phyloP scores from a whole-genome alignment of 495 filamentous ascomycete species.

The Lichina pygmaea region DNA sequence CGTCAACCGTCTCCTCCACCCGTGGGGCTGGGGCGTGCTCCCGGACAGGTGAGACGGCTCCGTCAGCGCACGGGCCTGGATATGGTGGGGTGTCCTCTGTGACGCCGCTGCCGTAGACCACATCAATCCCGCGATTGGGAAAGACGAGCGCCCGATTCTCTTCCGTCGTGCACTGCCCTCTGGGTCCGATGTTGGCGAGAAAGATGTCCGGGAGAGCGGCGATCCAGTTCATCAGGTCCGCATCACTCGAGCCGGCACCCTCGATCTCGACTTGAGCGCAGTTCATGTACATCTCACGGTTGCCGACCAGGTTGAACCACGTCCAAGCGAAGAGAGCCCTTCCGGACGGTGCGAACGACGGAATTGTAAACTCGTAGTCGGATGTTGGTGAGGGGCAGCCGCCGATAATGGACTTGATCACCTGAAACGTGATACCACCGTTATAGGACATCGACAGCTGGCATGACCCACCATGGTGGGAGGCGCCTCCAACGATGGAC shows the following conservation, averaged over 20 bases:
- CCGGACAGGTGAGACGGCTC: neutral
- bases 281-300: conserved; percentile 44
- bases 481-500: conserved; percentile 26
- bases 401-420: conserved; percentile 38
- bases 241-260: conserved; percentile 2
- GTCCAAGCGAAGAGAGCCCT: conserved; percentile 38
- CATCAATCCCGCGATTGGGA: conserved; percentile 44
- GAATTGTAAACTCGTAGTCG: conserved; percentile 35
- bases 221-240: conserved; percentile 12
- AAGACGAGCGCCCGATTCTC: conserved; percentile 32
- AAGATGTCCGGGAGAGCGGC: conserved; percentile 29
- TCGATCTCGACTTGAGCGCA: conserved; percentile 31
- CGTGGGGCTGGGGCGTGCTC: no score
- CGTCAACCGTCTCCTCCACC: no score
- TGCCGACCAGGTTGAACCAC: conserved; percentile 36
- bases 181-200: conserved; percentile 25
- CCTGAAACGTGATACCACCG: conserved; percentile 28
- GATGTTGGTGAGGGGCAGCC: conserved; percentile 23
- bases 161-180: conserved; percentile 20
- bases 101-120: conserved; percentile 8
- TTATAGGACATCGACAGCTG: conserved; percentile 38
- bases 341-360: conserved; percentile 28
- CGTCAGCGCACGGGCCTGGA: neutral
- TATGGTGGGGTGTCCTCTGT: neutral
- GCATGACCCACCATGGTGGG: conserved; percentile 37